Percentiles rank a stretch among this genome's conserved stretches.
These are phyloP conservation scores for Juglanconis juglandina DNA, from an alignment of 2,329 filamentous ascomycete genomes.

Conservation along the genomic window DNA sequence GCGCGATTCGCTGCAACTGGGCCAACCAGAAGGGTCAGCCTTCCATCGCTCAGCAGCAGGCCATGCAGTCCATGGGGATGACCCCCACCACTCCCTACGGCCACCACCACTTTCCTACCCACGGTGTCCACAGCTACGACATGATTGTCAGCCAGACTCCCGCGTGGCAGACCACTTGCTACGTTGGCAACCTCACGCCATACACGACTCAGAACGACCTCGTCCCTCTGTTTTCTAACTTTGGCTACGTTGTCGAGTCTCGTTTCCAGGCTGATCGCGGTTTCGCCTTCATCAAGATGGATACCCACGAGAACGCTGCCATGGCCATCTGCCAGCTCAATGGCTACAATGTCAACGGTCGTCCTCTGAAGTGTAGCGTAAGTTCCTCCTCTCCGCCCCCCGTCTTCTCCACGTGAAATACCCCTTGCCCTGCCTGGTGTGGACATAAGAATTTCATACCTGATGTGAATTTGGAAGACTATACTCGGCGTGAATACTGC, in stretches of 20 bases:
- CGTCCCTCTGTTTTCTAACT: conserved; percentile 97
- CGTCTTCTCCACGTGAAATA: too few species aligned
- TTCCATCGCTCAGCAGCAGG: conserved; percentile 95
- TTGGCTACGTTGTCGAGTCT: conserved; percentile 94
- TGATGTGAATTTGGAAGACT: background rate
- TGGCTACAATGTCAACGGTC: conserved; percentile 95
- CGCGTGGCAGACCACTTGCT: conserved; percentile 96
- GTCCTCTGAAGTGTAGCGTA: conserved; percentile 97
- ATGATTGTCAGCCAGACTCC: conserved; percentile 95
- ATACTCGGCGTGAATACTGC: background rate
- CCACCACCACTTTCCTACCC: conserved; percentile 95
- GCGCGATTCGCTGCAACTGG: conserved; percentile 99
- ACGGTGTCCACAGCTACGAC: conserved; percentile 95
- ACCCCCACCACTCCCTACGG: conserved; percentile 94
- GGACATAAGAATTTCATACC: too few species aligned
- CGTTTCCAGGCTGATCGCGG: conserved; percentile 97
- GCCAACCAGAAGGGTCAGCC: conserved; percentile 99
- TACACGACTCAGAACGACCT: conserved; percentile 97
- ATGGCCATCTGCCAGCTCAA: conserved; percentile 98
- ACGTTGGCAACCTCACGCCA: conserved; percentile 94
- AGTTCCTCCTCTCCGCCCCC: conserved; percentile 38
- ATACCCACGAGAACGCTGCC: conserved; percentile 93
- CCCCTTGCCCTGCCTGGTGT: too few species aligned
- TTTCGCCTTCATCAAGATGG: conserved; percentile 99
- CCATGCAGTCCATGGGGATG: conserved; percentile 97